A percentile compares a stretch with the other conserved stretches of the same genome.
Conservation (phyloP, 2,329 filamentous ascomycete genomes). For the Gnomoniopsis smithogilvyi region DNA sequence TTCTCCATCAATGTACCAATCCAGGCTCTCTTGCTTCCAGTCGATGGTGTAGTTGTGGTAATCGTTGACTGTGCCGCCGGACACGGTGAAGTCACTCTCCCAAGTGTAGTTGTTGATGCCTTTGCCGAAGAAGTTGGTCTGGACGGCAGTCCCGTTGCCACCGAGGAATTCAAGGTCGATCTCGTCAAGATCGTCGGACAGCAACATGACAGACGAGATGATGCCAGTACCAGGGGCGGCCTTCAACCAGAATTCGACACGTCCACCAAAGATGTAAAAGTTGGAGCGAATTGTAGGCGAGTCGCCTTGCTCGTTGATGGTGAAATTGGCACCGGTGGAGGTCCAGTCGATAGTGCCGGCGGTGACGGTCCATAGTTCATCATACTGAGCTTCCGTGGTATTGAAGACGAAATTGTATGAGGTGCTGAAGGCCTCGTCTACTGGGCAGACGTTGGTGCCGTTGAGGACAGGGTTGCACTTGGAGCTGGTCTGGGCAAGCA, state of each 20-base stretch:
- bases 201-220: conserved; percentile 77
- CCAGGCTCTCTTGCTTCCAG: conserved; percentile 65
- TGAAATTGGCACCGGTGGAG: conserved; percentile 66
- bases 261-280: conserved; percentile 85
- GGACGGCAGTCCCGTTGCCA: conserved; percentile 56
- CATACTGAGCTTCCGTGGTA: conserved; percentile 43
- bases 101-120: conserved; percentile 62
- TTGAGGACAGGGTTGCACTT: conserved; percentile 71
- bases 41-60: conserved; percentile 75
- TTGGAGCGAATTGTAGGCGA: conserved; percentile 75
- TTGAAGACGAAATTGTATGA: conserved; percentile 64
- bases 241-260: conserved; percentile 74
- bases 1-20: conserved; percentile 68
- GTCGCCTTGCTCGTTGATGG: conserved; percentile 65
- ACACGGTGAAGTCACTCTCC: conserved; percentile 54
- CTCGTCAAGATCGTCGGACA: conserved; percentile 82
- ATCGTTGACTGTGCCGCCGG: conserved; percentile 53
- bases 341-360: conserved; percentile 63
- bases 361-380: conserved; percentile 65
- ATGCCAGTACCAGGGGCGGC: conserved; percentile 72
- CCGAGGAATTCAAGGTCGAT: conserved; percentile 86
- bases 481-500: conserved; percentile 70
- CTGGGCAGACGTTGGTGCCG: conserved; percentile 56
- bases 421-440: conserved; percentile 68
- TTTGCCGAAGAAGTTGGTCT: conserved; percentile 80